A percentile compares a stretch with the other conserved stretches of the same genome.
These are phyloP conservation scores for Neurospora sp. DNA, from an alignment of 495 filamentous ascomycete species.

Conservation along the genomic window DNA sequence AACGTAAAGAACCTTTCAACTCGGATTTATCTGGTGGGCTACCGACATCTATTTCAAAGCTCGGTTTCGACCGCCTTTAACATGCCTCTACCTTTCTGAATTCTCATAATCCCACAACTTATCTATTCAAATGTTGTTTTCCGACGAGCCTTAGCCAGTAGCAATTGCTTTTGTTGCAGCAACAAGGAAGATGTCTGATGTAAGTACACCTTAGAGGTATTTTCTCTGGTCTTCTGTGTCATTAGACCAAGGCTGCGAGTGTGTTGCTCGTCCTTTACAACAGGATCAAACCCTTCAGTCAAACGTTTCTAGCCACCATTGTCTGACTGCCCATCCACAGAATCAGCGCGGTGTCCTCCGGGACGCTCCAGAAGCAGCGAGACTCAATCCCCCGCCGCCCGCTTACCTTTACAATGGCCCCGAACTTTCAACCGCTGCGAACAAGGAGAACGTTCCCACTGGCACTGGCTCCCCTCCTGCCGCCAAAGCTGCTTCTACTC, in stretches of 20 bases:
- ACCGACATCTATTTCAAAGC: neutral
- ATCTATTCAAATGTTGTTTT: neutral
- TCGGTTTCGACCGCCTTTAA: neutral
- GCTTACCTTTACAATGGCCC: neutral
- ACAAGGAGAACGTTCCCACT: neutral
- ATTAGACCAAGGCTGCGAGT: neutral
- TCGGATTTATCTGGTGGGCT: neutral
- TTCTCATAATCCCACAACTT: neutral
- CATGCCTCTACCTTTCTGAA: no score
- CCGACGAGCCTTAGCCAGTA: neutral
- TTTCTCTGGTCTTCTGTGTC: neutral
- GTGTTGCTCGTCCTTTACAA: neutral
- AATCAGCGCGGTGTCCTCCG: neutral
- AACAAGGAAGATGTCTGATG: neutral
- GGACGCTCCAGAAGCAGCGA: neutral
- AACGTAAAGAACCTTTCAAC: neutral
- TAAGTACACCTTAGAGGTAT: neutral
- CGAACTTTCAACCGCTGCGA: neutral
- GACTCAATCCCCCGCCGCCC: neutral
- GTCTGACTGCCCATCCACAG: neutral
- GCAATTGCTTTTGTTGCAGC: neutral
- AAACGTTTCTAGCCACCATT: neutral
- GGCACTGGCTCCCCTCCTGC: neutral
- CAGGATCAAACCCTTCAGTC: neutral
- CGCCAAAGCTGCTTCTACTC: neutral